Evolutionary conservation across 306 rosid species (phyloP).

Genomic region (Morella rubra): DNA sequence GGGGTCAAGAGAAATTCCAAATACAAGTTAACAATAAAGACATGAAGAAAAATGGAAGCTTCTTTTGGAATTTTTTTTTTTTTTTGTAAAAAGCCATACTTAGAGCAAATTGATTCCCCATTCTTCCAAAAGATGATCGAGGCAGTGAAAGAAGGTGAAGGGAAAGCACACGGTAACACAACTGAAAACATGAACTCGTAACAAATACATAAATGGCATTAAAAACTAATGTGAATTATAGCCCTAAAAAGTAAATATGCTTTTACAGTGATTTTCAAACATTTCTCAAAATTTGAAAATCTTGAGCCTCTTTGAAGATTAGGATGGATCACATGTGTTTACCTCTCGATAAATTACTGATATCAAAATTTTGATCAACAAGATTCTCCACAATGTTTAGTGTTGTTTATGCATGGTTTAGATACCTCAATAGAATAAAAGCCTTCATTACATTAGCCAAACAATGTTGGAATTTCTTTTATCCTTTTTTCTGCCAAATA

Average conservation of each 20-base stretch:
- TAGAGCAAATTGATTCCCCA: neutral
- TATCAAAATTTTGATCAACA: neutral
- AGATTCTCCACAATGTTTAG: neutral
- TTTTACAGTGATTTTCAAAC: neutral
- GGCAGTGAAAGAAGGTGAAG: neutral
- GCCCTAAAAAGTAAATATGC: neutral
- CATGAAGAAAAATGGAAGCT: neutral
- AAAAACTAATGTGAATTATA: neutral
- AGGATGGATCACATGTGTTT: neutral
- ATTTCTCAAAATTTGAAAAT: neutral
- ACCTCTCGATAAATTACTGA: neutral
- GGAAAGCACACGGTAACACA: neutral
- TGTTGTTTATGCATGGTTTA: neutral
- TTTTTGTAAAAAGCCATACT: no score
- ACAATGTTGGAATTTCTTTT: neutral
- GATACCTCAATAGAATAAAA: neutral
- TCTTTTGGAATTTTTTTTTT: no score
- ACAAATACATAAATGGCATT: neutral
- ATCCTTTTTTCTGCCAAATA: neutral
- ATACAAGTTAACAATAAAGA: neutral
- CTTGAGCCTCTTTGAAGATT: neutral
- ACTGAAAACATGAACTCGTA: neutral
- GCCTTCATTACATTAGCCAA: no score
- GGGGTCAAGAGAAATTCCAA: neutral
- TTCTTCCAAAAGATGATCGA: neutral